Conservation (phyloP, 441 rosid genomes). For the Populus tomentosa region DNA sequence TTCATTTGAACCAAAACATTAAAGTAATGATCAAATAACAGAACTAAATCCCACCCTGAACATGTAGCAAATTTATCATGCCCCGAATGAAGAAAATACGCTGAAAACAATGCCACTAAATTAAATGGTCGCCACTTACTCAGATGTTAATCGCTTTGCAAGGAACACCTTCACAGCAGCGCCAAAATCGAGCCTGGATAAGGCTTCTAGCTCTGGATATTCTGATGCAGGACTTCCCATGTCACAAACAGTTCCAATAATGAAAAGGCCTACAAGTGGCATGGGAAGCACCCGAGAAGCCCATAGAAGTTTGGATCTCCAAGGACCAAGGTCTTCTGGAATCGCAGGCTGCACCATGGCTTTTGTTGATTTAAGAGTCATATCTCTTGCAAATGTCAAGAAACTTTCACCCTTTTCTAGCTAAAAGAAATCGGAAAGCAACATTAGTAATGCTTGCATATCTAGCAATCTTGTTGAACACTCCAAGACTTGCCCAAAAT, state of each 20-base stretch:
- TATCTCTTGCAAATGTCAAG: conserved; percentile 83
- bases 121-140: conserved; percentile 46
- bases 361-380: conserved; percentile 79
- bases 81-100: neutral
- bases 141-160: conserved; percentile 78
- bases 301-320: conserved; percentile 96
- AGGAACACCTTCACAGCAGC: conserved; percentile 91
- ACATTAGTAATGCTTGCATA: conserved; percentile 11
- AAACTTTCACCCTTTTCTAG: conserved; percentile 85
- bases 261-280: conserved; percentile 90
- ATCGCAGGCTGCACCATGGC: conserved; percentile 59
- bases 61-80: neutral
- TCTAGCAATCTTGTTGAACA: neutral
- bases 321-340: conserved; percentile 72
- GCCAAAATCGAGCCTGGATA: conserved; percentile 77
- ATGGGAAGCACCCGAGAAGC: conserved; percentile 86
- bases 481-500: no score
- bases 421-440: conserved; percentile 35
- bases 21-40: neutral
- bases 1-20: neutral
- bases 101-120: neutral
- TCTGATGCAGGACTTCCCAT: conserved; percentile 55
- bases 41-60: neutral
- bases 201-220: conserved; percentile 77
- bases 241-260: conserved; percentile 71